Base-by-base conservation (phyloP, 192 early-diverging fungal species). In the Coemansia sp. region DNA sequence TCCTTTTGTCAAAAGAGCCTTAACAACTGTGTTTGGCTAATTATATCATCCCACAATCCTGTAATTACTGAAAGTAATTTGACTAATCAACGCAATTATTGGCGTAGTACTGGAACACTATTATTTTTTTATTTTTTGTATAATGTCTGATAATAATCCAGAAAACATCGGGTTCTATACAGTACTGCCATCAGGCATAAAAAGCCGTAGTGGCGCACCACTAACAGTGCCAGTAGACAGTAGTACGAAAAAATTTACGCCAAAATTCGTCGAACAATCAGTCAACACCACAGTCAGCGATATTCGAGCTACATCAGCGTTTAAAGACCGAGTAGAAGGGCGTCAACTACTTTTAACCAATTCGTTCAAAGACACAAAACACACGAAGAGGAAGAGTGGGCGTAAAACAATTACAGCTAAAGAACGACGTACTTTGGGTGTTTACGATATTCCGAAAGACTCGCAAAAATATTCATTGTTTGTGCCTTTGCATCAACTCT, bases 401-500 rank as follows among this genome's bases (percentile, higher is more conserved):
- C 72, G 82, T 15, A 92, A 89, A 44, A 55, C 66, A 2, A 77
- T 95, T 56, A 89, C 87, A 17, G 82, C 89, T 15, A 75, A 70
- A 12, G 81, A 91, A 83, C 71, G 89, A 50, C 85, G 86, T n/a
- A 65, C 69, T 29, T 31, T 88, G 15, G 80, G 83, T 6, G 72
- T 92, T 4, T 89, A 91, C 64, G 87, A 90, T 5, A 86, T 94
- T 38, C 89, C 92, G 12, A 58, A 82, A 7, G 86, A 86, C 0
- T 66, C 71, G 5, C 71, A 60, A 2, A 42, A 44, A 27, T 91
- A 91, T 66, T 82, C 82, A 4, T 51, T 87, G 44, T 95, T 94
- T 73, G 24, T 87, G 12, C 91, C 93, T 9, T 75, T 98, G 13
- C 84, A 94, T 69, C 53, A 77, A 12, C 70, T 96, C 40, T 98